Percentiles rank a stretch among this genome's conserved stretches.
These are phyloP conservation scores for Pseudodiploospora longispora DNA, from an alignment of 2,329 filamentous ascomycete species.

Conservation along the genomic window DNA sequence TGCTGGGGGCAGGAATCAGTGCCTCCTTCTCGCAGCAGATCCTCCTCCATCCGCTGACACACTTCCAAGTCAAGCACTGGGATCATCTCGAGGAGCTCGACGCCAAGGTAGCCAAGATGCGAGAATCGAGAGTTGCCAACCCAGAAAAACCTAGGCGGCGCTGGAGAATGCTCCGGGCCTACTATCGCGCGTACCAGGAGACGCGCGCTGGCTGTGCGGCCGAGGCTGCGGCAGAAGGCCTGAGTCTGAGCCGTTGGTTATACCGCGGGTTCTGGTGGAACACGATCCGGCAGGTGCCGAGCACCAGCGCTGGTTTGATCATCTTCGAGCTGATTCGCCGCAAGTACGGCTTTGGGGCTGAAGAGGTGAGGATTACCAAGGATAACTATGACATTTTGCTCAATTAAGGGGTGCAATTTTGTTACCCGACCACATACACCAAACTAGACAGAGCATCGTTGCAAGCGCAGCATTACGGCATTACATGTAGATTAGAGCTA, in stretches of 20 bases:
- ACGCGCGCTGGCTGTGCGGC: slow-evolving; percentile 53
- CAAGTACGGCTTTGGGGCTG: slow-evolving; percentile 58
- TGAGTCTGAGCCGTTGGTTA: slow-evolving; percentile 53
- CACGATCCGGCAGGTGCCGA: slow-evolving; percentile 66
- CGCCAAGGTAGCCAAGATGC: slow-evolving; percentile 43
- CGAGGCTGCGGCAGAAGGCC: slow-evolving; percentile 48
- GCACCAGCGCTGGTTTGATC: slow-evolving; percentile 68
- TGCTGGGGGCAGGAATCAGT: slow-evolving; percentile 59
- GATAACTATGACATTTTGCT: slow-evolving; percentile 67
- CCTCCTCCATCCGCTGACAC: slow-evolving; percentile 62
- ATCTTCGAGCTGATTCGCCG: slow-evolving; percentile 70
- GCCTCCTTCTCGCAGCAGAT: slow-evolving; percentile 62
- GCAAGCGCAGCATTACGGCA: neutral
- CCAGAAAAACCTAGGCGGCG: slow-evolving; percentile 25
- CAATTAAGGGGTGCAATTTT: slow-evolving; percentile 12
- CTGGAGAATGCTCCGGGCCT: slow-evolving; percentile 52
- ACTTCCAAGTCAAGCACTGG: slow-evolving; percentile 66
- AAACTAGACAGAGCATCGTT: neutral
- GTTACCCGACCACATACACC: neutral
- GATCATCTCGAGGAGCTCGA: slow-evolving; percentile 66
- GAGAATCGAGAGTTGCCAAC: slow-evolving; percentile 21
- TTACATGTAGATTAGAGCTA: neutral
- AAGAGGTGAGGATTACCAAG: slow-evolving; percentile 56
- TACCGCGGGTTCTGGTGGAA: slow-evolving; percentile 67
- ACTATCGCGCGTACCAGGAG: slow-evolving; percentile 63